Evolutionary conservation across 805 yeast species (phyloP).

Genomic region (Metschnikowia reukaufii): DNA sequence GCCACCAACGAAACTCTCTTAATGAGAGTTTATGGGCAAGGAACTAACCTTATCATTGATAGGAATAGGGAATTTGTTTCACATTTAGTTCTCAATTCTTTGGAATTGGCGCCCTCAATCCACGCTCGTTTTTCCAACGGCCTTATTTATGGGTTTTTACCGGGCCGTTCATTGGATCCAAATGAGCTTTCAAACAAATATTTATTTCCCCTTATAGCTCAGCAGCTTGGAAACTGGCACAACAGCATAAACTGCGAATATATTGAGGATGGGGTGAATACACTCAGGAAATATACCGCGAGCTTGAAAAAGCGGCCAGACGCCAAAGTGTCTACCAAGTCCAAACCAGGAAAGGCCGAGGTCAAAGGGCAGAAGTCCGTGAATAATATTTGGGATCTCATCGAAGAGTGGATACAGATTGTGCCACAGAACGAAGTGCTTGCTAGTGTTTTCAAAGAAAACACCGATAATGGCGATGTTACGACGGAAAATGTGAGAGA

Average conservation of each 20-base stretch:
- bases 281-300: slow-evolving; percentile 32
- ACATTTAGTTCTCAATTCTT: slow-evolving; percentile 59
- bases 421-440: slow-evolving; percentile 52
- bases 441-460: slow-evolving; percentile 35
- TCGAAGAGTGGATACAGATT: slow-evolving; percentile 61
- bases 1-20: slow-evolving; percentile 41
- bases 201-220: slow-evolving; percentile 60
- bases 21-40: slow-evolving; percentile 72
- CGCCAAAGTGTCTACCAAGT: neutral
- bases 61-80: slow-evolving; percentile 73
- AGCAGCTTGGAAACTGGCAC: slow-evolving; percentile 73
- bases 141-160: slow-evolving; percentile 64
- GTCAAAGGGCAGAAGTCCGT: slow-evolving; percentile 23
- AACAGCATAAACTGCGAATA: slow-evolving; percentile 42
- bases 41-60: slow-evolving; percentile 70
- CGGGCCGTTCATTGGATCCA: slow-evolving; percentile 61
- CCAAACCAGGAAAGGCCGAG: slow-evolving; percentile 7
- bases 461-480: slow-evolving; percentile 25
- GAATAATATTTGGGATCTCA: slow-evolving; percentile 57
- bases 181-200: slow-evolving; percentile 49
- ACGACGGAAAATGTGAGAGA: slow-evolving; percentile 30
- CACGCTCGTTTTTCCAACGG: slow-evolving; percentile 73
- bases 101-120: slow-evolving; percentile 65
- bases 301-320: slow-evolving; percentile 17
- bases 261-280: slow-evolving; percentile 48